These are phyloP conservation scores for Annulohypoxylon truncatum DNA, from an alignment of 2,329 filamentous ascomycete species.

Conservation along the genomic window DNA sequence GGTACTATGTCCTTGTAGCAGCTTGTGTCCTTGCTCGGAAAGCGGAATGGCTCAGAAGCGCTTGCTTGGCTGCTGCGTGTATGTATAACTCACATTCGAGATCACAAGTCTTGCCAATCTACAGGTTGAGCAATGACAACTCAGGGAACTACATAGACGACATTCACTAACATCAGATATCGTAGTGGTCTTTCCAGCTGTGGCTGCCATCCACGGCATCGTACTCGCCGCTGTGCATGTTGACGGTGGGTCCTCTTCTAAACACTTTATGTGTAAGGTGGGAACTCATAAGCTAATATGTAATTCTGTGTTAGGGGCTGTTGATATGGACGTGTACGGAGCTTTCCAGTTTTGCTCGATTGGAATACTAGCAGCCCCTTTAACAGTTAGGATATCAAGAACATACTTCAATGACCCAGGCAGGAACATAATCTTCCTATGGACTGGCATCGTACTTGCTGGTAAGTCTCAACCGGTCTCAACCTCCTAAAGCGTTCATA, in stretches of 20 bases:
- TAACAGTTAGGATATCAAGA: conserved; percentile 68
- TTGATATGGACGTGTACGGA: conserved; percentile 76
- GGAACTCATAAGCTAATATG: background rate
- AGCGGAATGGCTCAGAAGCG: conserved; percentile 69
- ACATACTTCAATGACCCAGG: conserved; percentile 74
- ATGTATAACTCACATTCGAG: conserved; percentile 4
- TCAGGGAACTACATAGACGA: background rate
- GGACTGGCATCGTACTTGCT: conserved; percentile 70
- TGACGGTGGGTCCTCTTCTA: conserved; percentile 60
- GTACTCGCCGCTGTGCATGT: conserved; percentile 69
- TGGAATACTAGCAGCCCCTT: conserved; percentile 71
- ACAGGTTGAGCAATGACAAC: background rate
- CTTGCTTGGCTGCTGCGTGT: conserved; percentile 70
- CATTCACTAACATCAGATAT: conserved; percentile 8
- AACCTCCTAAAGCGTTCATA: background rate
- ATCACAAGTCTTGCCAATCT: background rate
- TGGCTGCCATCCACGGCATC: conserved; percentile 72
- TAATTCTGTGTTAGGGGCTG: conserved; percentile 60
- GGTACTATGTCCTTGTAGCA: conserved; percentile 73
- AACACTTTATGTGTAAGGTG: background rate
- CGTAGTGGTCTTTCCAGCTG: conserved; percentile 67
- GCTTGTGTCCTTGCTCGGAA: conserved; percentile 73
- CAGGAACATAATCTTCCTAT: conserved; percentile 74
- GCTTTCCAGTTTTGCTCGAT: conserved; percentile 76
- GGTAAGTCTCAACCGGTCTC: conserved; percentile 56